Evolutionary conservation across 2,329 filamentous ascomycete genomes (phyloP).

Genomic region (Sporothrix sp.): DNA sequence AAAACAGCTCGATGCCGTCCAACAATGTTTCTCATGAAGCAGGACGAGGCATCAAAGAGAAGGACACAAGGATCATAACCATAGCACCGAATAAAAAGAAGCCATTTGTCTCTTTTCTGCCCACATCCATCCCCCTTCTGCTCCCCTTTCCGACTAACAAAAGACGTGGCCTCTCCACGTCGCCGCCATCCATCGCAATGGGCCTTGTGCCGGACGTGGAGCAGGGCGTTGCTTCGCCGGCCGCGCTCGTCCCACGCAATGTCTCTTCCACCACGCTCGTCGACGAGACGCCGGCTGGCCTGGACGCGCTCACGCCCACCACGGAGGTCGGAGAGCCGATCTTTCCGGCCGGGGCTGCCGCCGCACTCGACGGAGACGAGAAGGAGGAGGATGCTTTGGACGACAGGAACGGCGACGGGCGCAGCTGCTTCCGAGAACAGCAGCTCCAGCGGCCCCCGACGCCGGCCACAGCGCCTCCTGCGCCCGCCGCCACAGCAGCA

Average conservation of each 20-base stretch:
- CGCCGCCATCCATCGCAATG: neutral
- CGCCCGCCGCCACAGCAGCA: neutral
- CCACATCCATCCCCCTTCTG: neutral
- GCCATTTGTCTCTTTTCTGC: neutral
- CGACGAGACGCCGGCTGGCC: neutral
- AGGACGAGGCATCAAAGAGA: neutral
- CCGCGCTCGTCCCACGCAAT: neutral
- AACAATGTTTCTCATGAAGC: neutral
- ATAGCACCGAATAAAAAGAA: constrained; percentile 4
- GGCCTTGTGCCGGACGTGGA: neutral
- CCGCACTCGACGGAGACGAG: neutral
- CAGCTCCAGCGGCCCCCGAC: neutral
- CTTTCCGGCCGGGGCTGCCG: neutral
- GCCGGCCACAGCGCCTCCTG: neutral
- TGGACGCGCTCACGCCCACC: neutral
- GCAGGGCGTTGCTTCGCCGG: neutral
- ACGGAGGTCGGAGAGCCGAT: neutral
- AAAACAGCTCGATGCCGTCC: neutral
- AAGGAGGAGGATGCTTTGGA: neutral
- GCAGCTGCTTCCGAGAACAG: too few relatives aligned
- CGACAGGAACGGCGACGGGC: neutral
- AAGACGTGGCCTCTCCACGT: too few relatives aligned
- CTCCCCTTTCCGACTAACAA: too few relatives aligned
- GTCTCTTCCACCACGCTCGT: constrained; percentile 11
- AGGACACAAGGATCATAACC: neutral